A percentile compares a stretch with the other conserved stretches of the same genome.
These are phyloP conservation scores for Solanum lignicaule DNA, from an alignment of 257 asterid genomes.

Conservation along the genomic window DNA sequence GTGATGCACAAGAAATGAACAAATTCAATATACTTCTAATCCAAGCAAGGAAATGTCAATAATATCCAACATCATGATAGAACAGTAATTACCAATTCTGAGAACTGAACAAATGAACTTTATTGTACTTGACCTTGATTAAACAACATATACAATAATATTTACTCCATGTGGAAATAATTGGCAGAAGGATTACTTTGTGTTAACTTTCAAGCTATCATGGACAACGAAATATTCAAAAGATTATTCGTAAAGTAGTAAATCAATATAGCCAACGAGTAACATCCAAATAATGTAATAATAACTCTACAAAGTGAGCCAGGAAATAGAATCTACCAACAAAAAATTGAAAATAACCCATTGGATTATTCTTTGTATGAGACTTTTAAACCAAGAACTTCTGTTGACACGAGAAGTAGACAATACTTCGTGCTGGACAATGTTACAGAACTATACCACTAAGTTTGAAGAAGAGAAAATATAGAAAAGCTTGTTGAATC, in stretches of 20 bases:
- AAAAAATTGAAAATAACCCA: neutral
- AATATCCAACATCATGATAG: too few species aligned
- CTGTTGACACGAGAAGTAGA: neutral
- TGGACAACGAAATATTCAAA: neutral
- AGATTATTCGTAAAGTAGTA: neutral
- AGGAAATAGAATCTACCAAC: neutral
- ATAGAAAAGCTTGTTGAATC: too few species aligned
- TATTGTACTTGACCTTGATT: neutral
- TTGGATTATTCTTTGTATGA: neutral
- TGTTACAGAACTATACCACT: too few species aligned
- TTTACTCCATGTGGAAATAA: neutral
- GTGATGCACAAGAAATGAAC: neutral
- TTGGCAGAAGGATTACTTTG: neutral
- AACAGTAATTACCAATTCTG: too few species aligned
- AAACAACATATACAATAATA: neutral
- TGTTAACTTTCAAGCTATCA: neutral
- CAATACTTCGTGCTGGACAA: neutral
- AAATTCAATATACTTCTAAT: neutral
- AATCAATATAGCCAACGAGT: neutral
- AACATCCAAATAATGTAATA: neutral
- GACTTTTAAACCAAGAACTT: neutral
- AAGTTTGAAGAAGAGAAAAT: too few species aligned
- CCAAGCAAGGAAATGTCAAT: neutral
- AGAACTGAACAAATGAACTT: neutral
- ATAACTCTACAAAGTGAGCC: neutral